These are phyloP conservation scores for Magnolia sinica DNA, from an alignment of 164 flowering plant species.

Conservation along the genomic window DNA sequence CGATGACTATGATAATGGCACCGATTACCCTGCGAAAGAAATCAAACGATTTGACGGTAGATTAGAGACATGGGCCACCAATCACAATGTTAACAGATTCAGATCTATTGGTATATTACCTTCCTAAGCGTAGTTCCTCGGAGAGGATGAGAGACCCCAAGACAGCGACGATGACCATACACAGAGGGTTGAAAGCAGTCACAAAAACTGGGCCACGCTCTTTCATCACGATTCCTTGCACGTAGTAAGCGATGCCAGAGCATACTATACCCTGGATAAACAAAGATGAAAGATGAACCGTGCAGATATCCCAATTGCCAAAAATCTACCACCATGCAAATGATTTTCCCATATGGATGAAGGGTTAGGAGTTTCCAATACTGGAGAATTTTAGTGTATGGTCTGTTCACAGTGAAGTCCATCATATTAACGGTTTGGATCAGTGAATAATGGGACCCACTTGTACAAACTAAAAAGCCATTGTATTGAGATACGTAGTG, in stretches of 20 bases:
- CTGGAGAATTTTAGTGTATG: not conserved
- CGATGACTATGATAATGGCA: conserved; percentile 43
- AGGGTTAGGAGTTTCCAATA: not conserved
- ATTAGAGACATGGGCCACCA: not conserved
- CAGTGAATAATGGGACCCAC: too few species aligned
- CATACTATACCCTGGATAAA: conserved; percentile 66
- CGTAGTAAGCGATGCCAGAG: conserved; percentile 76
- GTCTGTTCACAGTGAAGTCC: not conserved
- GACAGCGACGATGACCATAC: conserved; percentile 76
- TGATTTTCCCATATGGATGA: not conserved
- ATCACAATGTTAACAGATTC: not conserved
- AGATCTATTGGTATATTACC: conserved; percentile 34
- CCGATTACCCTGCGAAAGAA: conserved; percentile 42
- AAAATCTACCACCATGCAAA: not conserved
- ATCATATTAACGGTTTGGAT: too few species aligned
- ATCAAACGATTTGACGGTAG: not conserved
- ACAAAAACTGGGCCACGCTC: conserved; percentile 82
- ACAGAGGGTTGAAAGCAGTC: conserved; percentile 76
- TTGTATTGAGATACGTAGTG: too few species aligned
- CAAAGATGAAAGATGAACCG: not conserved
- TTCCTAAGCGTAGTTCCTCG: conserved; percentile 73
- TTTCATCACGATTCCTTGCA: conserved; percentile 72
- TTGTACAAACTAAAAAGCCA: too few species aligned
- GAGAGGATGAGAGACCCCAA: conserved; percentile 58
- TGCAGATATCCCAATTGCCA: not conserved